Base-by-base conservation (phyloP, 2,329 filamentous ascomycete species). In the Trichophyton mentagrophytes region DNA sequence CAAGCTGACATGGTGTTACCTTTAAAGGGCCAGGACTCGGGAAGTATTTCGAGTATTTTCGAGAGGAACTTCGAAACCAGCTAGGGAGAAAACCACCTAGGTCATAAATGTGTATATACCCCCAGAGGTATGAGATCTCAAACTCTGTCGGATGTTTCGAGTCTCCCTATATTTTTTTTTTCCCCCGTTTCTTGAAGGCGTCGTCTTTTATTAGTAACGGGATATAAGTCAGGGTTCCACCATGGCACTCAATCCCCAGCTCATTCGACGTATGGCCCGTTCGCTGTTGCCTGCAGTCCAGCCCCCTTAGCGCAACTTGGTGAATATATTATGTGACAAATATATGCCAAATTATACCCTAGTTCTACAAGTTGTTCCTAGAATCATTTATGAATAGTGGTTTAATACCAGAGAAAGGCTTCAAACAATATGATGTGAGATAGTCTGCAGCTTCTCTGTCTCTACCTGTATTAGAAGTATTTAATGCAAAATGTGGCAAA, bases 11-110 rank as follows among this genome's bases (percentile, higher is more conserved):
- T 38, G 51, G 9, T n/a, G 9, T 4, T 38, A 30, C 27, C 6
- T 30, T 30, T 30, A 13, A 33, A 62, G 62, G 62, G 25, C 55
- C 61, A 20, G 66, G 69, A 30, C 15, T 67, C n/a, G 66, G 65
- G 27, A 60, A 65, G 42, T 68, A 69, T 61, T 58, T 69, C 49
- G 62, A 69, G 30, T 55, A 68, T 11, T 71, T 70, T 62, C 67
- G 67, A 61, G 69, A 71, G 20, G 69, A 70, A 57, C 55, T 71
- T 40, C 69, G 67, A 60, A 66, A 67, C 49, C 69, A 69, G 38
- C 63, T 68, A 25, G 65, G 65, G 61, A 63, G 64, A 30, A 64
- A 61, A 57, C 64, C 64, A n/a, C 55, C 55, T 25, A 55, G 30
- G 17, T 20, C 51, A 33, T 55, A 20, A 49, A 6, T 44, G n/a